These are phyloP conservation scores for Tetrahymena thermophila DNA, from an alignment of 73 alveolate genomes.

Conservation along the genomic window DNA sequence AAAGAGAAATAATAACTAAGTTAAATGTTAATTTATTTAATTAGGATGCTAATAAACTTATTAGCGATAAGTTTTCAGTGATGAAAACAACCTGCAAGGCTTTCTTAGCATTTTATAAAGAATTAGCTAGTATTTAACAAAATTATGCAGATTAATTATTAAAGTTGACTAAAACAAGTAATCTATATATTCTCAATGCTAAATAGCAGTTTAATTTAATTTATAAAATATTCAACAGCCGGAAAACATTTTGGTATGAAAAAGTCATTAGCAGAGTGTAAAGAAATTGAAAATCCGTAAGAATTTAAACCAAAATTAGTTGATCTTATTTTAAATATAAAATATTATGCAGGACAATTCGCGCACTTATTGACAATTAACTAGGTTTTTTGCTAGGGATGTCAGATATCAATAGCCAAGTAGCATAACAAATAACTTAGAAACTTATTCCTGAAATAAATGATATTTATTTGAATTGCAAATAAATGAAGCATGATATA, in stretches of 20 bases:
- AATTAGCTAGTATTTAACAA: not conserved
- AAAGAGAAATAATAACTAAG: not conserved
- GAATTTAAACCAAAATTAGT: not conserved
- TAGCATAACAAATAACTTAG: not conserved
- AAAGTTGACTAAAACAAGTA: not conserved
- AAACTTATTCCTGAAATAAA: not conserved
- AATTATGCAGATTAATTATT: not conserved
- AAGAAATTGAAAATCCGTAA: not conserved
- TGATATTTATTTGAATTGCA: not conserved
- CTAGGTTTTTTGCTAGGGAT: not conserved
- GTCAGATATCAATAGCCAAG: not conserved
- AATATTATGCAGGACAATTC: not conserved
- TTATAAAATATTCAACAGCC: not conserved
- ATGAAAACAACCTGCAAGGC: not conserved
- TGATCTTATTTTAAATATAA: not conserved
- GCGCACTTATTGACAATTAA: not conserved
- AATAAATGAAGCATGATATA: not conserved
- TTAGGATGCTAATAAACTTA: not conserved
- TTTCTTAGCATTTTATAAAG: not conserved
- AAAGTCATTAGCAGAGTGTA: not conserved
- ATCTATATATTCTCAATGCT: not conserved
- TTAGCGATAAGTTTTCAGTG: not conserved
- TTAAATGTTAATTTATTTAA: not conserved
- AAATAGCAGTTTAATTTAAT: not conserved
- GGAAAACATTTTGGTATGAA: not conserved